phyloP scores from a whole-genome alignment of 2,329 filamentous ascomycete species.

The Colletotrichum sp. region DNA sequence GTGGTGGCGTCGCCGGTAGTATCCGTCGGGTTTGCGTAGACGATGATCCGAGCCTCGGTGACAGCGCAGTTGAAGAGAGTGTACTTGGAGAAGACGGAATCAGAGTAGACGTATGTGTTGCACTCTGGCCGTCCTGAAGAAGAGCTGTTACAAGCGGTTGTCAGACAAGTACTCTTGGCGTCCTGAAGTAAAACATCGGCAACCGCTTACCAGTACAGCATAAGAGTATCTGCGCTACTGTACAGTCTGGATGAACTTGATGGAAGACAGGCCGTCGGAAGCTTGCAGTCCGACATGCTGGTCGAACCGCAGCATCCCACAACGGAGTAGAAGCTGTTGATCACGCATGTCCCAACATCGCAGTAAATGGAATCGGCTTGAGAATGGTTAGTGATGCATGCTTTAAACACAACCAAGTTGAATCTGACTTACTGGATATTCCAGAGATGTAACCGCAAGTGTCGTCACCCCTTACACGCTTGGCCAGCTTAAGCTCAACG shows the following conservation, averaged over 20 bases:
- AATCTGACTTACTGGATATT: slow-evolving; percentile 22
- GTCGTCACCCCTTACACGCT: slow-evolving; percentile 28
- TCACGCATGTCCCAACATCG: slow-evolving; percentile 27
- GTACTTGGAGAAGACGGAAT: slow-evolving; percentile 25
- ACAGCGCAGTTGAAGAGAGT: slow-evolving; percentile 32
- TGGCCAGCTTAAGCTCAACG: slow-evolving; percentile 17
- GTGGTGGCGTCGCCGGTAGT: neutral
- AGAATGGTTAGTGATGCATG: neutral
- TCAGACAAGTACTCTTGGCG: neutral
- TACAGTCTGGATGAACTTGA: slow-evolving; percentile 23
- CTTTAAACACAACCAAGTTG: too few relatives aligned
- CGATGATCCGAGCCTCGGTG: slow-evolving; percentile 21
- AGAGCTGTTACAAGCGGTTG: slow-evolving; percentile 18
- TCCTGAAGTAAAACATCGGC: neutral
- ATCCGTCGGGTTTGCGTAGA: slow-evolving; percentile 24
- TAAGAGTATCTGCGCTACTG: slow-evolving; percentile 27
- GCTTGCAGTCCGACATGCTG: slow-evolving; percentile 24
- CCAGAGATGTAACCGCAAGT: slow-evolving; percentile 36
- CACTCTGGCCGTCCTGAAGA: slow-evolving; percentile 28
- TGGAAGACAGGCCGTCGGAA: slow-evolving; percentile 31
- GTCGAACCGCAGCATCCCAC: slow-evolving; percentile 34
- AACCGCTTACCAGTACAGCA: slow-evolving; percentile 33
- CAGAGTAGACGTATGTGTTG: slow-evolving; percentile 30
- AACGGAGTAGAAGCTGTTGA: slow-evolving; percentile 27
- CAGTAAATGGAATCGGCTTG: slow-evolving; percentile 31